Conservation (phyloP, 2,329 filamentous ascomycete genomes). For the Alternaria gansuensis region DNA sequence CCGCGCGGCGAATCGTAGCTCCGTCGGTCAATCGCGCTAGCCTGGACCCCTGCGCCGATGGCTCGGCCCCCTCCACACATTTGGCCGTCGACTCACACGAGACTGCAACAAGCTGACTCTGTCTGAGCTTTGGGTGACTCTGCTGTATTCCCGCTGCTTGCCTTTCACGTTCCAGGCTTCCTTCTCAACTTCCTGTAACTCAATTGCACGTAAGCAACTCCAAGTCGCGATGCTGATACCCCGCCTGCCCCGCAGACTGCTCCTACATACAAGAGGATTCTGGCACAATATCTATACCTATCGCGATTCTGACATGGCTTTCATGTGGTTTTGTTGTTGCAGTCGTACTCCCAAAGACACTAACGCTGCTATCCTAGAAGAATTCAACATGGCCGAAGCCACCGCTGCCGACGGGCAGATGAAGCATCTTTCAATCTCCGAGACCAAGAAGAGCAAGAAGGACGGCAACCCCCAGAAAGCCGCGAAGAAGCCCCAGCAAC, state of each 20-base stretch:
- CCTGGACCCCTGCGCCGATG: conserved; percentile 34
- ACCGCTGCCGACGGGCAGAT: conserved; percentile 55
- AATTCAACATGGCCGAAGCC: conserved; percentile 46
- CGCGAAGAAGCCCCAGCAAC: conserved; percentile 55
- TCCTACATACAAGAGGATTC: neutral
- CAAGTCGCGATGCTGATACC: conserved; percentile 28
- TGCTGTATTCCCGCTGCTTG: conserved; percentile 21
- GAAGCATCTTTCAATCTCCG: conserved; percentile 55
- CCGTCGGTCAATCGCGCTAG: conserved; percentile 30
- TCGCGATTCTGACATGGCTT: neutral
- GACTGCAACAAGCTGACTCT: conserved; percentile 31
- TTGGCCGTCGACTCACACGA: conserved; percentile 37
- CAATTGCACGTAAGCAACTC: conserved; percentile 14
- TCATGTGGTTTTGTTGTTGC: neutral
- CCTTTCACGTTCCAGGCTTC: too few relatives aligned
- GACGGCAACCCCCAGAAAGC: conserved; percentile 45
- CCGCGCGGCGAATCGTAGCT: conserved; percentile 37
- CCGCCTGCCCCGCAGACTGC: conserved; percentile 46
- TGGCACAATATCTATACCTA: neutral
- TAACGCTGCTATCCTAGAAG: conserved; percentile 17
- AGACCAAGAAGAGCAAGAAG: conserved; percentile 53
- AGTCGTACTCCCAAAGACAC: neutral
- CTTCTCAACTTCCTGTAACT: neutral
- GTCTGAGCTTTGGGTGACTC: conserved; percentile 10
- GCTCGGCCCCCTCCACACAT: conserved; percentile 44